Conservation (phyloP, 768 basidiomycete species). For the Botryobasidium botryosum region DNA sequence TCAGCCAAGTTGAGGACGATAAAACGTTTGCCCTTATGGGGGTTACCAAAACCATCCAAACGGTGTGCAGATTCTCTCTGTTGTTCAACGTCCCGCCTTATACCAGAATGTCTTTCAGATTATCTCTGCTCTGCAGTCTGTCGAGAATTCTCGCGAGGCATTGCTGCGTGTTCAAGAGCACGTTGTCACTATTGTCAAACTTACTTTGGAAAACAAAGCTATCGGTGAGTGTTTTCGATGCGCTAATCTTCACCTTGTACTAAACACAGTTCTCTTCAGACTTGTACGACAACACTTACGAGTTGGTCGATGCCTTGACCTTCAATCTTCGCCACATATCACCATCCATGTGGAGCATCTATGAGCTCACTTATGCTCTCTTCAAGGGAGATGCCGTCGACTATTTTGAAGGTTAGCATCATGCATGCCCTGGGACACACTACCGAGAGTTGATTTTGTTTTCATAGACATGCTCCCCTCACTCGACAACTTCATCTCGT, state of each 20-base stretch:
- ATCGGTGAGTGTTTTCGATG: constrained; percentile 34
- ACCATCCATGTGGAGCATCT: constrained; percentile 74
- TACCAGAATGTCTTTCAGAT: constrained; percentile 31
- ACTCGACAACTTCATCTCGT: constrained; percentile 78
- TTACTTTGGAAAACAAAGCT: constrained; percentile 60
- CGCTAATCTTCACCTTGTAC: not conserved
- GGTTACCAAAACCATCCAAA: constrained; percentile 67
- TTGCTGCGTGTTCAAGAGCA: constrained; percentile 67
- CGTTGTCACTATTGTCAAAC: constrained; percentile 57
- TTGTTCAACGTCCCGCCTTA: not conserved
- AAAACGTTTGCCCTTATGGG: constrained; percentile 82
- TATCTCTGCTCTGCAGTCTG: constrained; percentile 49
- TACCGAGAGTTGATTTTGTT: not conserved
- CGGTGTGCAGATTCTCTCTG: constrained; percentile 28
- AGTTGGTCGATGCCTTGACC: constrained; percentile 67
- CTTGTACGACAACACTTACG: constrained; percentile 74
- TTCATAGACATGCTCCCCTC: constrained; percentile 68
- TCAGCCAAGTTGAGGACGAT: constrained; percentile 38
- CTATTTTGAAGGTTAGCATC: constrained; percentile 61
- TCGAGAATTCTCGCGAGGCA: constrained; percentile 38
- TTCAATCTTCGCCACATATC: constrained; percentile 65
- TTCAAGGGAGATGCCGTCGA: constrained; percentile 76
- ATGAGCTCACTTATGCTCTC: constrained; percentile 62
- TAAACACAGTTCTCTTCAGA: constrained; percentile 28
- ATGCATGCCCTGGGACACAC: too few relatives aligned